Conservation (phyloP, 495 filamentous ascomycete genomes). For the Aspergillus biplanus region DNA sequence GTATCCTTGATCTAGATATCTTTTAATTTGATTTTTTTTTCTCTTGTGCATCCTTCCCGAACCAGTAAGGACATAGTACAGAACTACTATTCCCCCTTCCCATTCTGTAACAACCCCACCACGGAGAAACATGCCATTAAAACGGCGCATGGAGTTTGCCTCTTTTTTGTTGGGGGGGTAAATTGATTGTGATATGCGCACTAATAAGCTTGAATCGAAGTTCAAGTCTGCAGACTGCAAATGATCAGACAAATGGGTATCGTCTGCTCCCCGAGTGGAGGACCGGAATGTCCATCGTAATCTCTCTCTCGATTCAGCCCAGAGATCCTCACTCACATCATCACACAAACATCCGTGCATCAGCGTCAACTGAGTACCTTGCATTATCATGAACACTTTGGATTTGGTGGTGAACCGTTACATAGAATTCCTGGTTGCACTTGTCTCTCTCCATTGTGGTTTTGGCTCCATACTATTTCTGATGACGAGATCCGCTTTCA, state of each 20-base stretch:
- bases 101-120: no score
- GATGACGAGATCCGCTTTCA: no score
- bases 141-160: neutral
- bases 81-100: no score
- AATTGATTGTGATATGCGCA: neutral
- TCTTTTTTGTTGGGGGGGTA: neutral
- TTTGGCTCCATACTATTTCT: no score
- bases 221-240: constrained; percentile 1
- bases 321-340: constrained; percentile 3
- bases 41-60: no score
- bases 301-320: constrained; percentile 1
- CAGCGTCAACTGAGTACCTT: neutral
- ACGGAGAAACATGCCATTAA: no score
- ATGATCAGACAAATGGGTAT: neutral
- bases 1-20: no score
- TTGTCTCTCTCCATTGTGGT: no score
- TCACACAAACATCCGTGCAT: neutral
- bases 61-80: no score
- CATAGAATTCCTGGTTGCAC: no score
- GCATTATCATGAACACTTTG: neutral
- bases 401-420: no score
- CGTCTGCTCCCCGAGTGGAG: neutral
- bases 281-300: constrained; percentile 6
- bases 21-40: no score
- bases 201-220: neutral